Percentiles rank a stretch among this genome's conserved stretches.
Conservation (phyloP, 441 rosid genomes). For the Dalechampia spathulata region DNA sequence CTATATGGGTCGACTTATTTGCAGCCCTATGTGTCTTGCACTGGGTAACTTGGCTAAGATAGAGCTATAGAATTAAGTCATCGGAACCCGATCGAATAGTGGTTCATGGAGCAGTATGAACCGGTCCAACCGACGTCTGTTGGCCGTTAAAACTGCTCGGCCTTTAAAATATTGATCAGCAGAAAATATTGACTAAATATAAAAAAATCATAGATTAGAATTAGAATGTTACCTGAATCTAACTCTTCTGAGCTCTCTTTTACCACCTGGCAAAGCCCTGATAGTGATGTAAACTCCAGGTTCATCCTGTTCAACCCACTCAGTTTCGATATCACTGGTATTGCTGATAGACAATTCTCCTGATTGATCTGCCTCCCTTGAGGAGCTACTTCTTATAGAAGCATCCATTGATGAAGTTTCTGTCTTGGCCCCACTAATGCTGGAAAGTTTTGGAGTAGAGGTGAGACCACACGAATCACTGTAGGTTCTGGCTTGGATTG, state of each 20-base stretch:
- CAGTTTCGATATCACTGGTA: slow-evolving; percentile 81
- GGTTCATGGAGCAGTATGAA: too few relatives aligned
- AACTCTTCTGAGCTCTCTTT: slow-evolving; percentile 94
- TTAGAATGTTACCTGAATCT: slow-evolving; percentile 76
- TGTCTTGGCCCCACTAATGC: slow-evolving; percentile 83
- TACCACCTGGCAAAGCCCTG: slow-evolving; percentile 70
- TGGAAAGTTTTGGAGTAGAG: slow-evolving; percentile 86
- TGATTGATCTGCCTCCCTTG: slow-evolving; percentile 88
- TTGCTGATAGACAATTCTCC: slow-evolving; percentile 86
- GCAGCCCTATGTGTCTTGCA: too few relatives aligned
- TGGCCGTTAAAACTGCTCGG: too few relatives aligned
- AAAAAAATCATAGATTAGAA: too few relatives aligned
- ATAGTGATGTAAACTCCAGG: slow-evolving; percentile 96
- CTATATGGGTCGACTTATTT: too few relatives aligned
- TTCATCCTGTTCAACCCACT: slow-evolving; percentile 98
- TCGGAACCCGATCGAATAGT: too few relatives aligned
- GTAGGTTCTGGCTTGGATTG: slow-evolving; percentile 54
- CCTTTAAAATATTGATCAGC: too few relatives aligned
- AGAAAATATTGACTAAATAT: too few relatives aligned
- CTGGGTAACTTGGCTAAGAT: too few relatives aligned
- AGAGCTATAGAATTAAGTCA: too few relatives aligned
- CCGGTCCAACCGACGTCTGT: too few relatives aligned
- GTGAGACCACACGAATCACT: slow-evolving; percentile 54
- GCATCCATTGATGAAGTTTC: slow-evolving; percentile 91
- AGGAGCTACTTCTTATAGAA: slow-evolving; percentile 88